Evolutionary conservation across 345 rosid genomes (phyloP).

Genomic region (Syzygium aromaticum): DNA sequence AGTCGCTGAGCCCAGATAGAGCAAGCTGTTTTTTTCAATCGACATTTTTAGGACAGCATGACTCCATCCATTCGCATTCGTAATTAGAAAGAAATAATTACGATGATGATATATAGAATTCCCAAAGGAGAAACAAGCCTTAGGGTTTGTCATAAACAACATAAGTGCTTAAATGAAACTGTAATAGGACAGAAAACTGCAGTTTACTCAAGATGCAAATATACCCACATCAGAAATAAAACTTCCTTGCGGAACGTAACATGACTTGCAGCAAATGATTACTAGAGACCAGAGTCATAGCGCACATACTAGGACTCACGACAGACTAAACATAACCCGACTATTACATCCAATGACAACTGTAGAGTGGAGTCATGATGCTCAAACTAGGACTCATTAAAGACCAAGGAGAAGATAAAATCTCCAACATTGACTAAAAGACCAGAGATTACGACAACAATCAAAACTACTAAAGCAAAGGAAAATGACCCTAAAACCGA

Average conservation of each 20-base stretch:
- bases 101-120: not conserved
- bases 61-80: not conserved
- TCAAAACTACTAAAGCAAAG: not conserved
- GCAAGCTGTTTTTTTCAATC: not conserved
- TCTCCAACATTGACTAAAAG: not conserved
- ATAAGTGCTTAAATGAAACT: not conserved
- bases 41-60: not conserved
- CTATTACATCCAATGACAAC: not conserved
- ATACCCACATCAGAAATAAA: not conserved
- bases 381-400: not conserved
- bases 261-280: not conserved
- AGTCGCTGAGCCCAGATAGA: not conserved
- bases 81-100: not conserved
- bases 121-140: not conserved
- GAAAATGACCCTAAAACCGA: not conserved
- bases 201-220: not conserved
- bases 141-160: not conserved
- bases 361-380: not conserved
- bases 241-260: not conserved
- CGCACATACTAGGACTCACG: not conserved
- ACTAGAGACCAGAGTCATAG: not conserved
- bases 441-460: not conserved
- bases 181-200: not conserved
- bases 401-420: not conserved
- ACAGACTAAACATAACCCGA: not conserved